Evolutionary conservation across 257 asterid species (phyloP).

Genomic region (Buddleja alternifolia): DNA sequence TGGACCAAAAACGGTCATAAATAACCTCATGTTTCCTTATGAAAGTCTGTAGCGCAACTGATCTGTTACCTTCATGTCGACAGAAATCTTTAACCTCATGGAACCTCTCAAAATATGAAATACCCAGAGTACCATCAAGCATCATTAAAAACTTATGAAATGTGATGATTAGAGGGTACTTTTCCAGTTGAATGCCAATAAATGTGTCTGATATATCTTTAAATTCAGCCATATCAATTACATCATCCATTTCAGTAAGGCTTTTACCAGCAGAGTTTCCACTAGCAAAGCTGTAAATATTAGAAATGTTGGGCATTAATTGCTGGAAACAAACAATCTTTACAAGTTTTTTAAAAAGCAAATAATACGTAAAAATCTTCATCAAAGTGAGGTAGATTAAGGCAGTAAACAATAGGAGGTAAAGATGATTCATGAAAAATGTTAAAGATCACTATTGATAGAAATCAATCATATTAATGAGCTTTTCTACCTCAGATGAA

Average conservation of each 20-base stretch:
- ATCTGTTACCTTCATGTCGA: conserved; percentile 33
- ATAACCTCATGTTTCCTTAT: conserved; percentile 60
- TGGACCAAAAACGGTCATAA: conserved; percentile 48
- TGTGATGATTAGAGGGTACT: conserved; percentile 68
- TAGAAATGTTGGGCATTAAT: neutral
- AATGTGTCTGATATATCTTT: conserved; percentile 61
- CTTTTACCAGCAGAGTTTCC: conserved; percentile 27
- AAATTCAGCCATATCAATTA: conserved; percentile 50
- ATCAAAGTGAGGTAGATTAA: neutral
- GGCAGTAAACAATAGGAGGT: neutral
- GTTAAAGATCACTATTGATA: too few species aligned
- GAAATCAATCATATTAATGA: too few species aligned
- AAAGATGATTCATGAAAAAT: too few species aligned
- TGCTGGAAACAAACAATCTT: neutral
- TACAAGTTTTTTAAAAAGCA: neutral
- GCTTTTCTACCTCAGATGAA: too few species aligned
- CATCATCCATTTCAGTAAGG: conserved; percentile 45
- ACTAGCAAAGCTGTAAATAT: conserved; percentile 43
- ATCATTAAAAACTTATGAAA: conserved; percentile 73
- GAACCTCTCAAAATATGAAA: conserved; percentile 63
- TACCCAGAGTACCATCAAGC: conserved; percentile 66
- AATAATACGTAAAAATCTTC: neutral
- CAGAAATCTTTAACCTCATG: conserved; percentile 29
- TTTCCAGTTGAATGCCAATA: conserved; percentile 41
- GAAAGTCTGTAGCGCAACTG: conserved; percentile 51